These are phyloP conservation scores for Capsella rubella DNA, from an alignment of 441 rosid genomes.

Conservation along the genomic window DNA sequence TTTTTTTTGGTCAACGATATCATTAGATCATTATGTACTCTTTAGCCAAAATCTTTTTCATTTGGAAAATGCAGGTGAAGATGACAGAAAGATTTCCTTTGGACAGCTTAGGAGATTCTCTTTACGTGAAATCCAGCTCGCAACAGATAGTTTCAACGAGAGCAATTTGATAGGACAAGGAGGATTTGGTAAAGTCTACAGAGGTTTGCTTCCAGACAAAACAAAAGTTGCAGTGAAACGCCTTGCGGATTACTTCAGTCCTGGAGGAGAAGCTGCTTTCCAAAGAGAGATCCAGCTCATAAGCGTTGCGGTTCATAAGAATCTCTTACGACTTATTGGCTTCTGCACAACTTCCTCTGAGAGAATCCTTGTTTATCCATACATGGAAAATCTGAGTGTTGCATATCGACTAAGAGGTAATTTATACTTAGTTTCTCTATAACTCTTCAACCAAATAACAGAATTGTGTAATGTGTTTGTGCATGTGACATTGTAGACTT, in stretches of 20 bases:
- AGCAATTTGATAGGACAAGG: conserved; percentile 58
- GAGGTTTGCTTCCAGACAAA: conserved; percentile 59
- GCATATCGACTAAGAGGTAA: conserved; percentile 59
- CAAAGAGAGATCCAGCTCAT: conserved; percentile 56
- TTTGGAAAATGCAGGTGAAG: conserved; percentile 48
- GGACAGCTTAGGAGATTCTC: conserved; percentile 59
- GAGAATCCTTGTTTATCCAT: conserved; percentile 63
- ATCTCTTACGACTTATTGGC: conserved; percentile 58
- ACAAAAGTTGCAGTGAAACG: conserved; percentile 60
- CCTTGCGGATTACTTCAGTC: conserved; percentile 53
- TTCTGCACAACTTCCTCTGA: conserved; percentile 59
- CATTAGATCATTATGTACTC: conserved; percentile 23
- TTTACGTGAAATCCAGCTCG: conserved; percentile 55
- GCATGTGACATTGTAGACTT: conserved; percentile 39
- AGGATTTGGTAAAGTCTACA: conserved; percentile 62
- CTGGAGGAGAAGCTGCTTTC: conserved; percentile 57
- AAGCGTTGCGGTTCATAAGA: conserved; percentile 59
- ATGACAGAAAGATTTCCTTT: conserved; percentile 48
- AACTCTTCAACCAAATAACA: conserved; percentile 7
- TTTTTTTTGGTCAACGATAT: no score
- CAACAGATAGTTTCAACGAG: conserved; percentile 57
- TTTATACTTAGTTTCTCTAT: neutral
- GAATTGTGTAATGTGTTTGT: neutral
- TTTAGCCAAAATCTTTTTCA: neutral
- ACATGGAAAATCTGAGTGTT: conserved; percentile 60